Conservation (phyloP, 2,329 filamentous ascomycete genomes). For the Colletotrichum sp. region DNA sequence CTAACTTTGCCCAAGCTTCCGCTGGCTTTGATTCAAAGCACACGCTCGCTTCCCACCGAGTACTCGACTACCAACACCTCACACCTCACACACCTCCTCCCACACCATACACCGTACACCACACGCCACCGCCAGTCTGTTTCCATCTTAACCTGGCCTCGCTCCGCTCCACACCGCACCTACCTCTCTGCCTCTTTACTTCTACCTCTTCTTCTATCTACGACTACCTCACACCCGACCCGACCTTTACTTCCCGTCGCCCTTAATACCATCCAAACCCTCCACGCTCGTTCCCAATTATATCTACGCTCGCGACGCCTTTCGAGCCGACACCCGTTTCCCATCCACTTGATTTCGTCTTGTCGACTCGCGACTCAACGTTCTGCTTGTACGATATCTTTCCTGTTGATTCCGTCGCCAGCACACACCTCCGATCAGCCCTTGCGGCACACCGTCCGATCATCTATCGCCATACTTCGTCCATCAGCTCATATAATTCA, state of each 20-base stretch:
- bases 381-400: not conserved
- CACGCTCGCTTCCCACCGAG: slow-evolving; percentile 16
- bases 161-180: not conserved
- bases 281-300: slow-evolving; percentile 19
- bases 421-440: not conserved
- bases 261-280: slow-evolving; percentile 7
- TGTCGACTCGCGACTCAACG: not conserved
- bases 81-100: not conserved
- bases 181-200: not conserved
- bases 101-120: not conserved
- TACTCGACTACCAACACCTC: slow-evolving; percentile 6
- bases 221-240: not conserved
- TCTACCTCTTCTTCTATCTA: not conserved
- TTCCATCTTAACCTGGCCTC: slow-evolving; percentile 6
- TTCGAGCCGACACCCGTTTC: not conserved
- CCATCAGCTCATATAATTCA: not conserved
- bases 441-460: not conserved
- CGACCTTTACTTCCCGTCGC: not conserved
- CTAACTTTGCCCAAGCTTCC: slow-evolving; percentile 19
- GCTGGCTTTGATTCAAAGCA: slow-evolving; percentile 18
- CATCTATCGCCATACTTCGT: not conserved
- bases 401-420: not conserved
- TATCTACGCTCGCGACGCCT: not conserved
- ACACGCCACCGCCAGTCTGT: slow-evolving; percentile 1
- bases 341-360: not conserved